Evolutionary conservation across 306 rosid genomes (phyloP).

Genomic region (Cucurbita maxima): DNA sequence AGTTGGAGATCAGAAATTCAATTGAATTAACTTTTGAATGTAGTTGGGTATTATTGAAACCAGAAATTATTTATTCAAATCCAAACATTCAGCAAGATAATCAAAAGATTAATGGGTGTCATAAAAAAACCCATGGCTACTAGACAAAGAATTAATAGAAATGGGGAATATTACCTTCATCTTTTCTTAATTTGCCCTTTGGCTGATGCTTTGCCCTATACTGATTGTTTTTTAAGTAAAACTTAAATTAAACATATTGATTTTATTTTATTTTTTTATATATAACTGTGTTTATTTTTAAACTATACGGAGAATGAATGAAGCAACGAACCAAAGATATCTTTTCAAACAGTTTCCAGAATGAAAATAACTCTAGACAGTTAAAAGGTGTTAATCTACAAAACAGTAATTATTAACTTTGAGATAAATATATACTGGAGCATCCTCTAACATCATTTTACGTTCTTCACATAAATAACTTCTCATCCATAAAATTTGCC

Average conservation of each 20-base stretch:
- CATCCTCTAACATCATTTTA: not conserved
- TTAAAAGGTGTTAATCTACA: not conserved
- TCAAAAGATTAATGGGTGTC: not conserved
- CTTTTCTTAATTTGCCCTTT: not conserved
- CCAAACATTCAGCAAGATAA: not conserved
- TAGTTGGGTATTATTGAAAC: not conserved
- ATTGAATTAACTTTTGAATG: not conserved
- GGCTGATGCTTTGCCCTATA: not conserved
- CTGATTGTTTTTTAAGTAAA: not conserved
- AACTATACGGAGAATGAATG: not conserved
- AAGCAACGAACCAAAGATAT: not conserved
- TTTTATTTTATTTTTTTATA: no score
- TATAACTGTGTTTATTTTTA: not conserved
- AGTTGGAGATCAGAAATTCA: not conserved
- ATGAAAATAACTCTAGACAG: not conserved
- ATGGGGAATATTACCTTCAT: not conserved
- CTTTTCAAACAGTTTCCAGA: not conserved
- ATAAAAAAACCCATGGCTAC: not conserved
- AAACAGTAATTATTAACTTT: not conserved
- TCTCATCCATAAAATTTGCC: not conserved
- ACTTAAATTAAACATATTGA: not conserved
- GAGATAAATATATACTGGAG: not conserved
- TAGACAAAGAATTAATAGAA: not conserved
- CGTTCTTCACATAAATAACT: not conserved
- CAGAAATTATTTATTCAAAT: not conserved